Evolutionary conservation across 108 stramenopile species (phyloP), one percentile per base, ranked within the genome.

Genomic region (Asterionellopsis glacialis): DNA sequence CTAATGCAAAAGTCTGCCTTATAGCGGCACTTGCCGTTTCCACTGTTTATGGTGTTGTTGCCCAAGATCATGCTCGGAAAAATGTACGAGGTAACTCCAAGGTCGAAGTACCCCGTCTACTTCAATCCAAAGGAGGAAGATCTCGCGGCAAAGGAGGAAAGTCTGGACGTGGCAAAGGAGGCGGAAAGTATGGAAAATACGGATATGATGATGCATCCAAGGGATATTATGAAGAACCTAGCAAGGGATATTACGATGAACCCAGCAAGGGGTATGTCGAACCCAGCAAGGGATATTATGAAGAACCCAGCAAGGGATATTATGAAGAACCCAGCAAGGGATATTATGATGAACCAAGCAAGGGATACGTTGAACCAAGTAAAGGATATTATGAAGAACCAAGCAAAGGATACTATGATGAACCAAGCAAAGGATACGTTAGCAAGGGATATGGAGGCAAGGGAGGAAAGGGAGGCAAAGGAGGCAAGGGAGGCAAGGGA

Each of bases 231-330:
- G 4, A 16, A 12, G 58, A 44, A 24, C 45, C 58, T 22, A 59
- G 39, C 14, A 59, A 59, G 23, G 42, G 43, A 18, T 59, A 57
- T 16, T 33, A 54, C 4, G 24, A 25, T 3, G 52, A 24, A 15
- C 24, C 52, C 24, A 24, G 52, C 21, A 21, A 25, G 19, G 52
- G 21, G 3, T 1, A 54, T 11, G 51, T 23, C 0, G 28, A 42
- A 42, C n/a, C n/a, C n/a, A 42, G 52, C 52, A 54, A 53, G 24
- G 51, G 52, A 14, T 64, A 44, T 19, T 1, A 54, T 11, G 51
- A 41, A 12, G 28, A 42, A 42, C n/a, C n/a, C n/a, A 42, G 52
- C 52, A 54, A 53, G 24, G 51, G 52, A 38, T 40, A 50, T 24
- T 28, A 48, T 40, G 48, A 56, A 0, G 45, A 45, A 41, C 23